Evolutionary conservation across 2,329 filamentous ascomycete species (phyloP), one percentile per base, ranked within the genome.

Genomic region (Penicillium hesseltinei): DNA sequence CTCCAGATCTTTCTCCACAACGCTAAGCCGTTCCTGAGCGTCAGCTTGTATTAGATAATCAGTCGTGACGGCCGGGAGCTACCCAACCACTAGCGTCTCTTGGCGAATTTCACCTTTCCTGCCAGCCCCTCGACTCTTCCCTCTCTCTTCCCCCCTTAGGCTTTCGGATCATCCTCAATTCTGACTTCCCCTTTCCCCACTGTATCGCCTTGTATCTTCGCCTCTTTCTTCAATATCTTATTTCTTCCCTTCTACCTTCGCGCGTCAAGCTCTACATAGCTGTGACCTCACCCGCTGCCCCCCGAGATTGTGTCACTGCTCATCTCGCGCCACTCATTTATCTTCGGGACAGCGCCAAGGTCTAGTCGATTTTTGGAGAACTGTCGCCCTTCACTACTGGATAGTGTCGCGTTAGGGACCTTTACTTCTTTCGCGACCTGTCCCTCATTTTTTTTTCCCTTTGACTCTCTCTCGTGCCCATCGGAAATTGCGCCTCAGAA

Each of bases 41-140:
- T 58, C 61, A 65, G 61, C 59, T 56, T 52, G 58, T 45, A 56
- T 60, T 57, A 51, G 45, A 46, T 54, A 57, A 54, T 49, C 55
- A 45, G 23, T 58, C 31, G 62, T 65, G 63, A 65, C 63, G 59
- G 62, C 49, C 59, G 56, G 55, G 55, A 65, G 62, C 63, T 66
- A 48, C 65, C 43, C 61, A 66, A 66, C 65, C 65, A 65, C 63
- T 67, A 67, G 65, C 59, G 63, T 43, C 25, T 42, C 61, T 66
- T 66, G 64, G 63, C 64, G 48, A 57, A 64, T 58, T 66, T 66
- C 61, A 65, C 63, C 64, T 64, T 66, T 65, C 63, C 54, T 64
- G 62, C 63, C 63, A 66, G 62, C 65, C 65, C 65, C 65, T 67
- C 65, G 65, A 67, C 64, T 65, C 62, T 65, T 59, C 33, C 53